Evolutionary conservation across 192 early-diverging fungal genomes (phyloP), one percentile per base, ranked within the genome.

Genomic region (Spizellomyces punctatus): DNA sequence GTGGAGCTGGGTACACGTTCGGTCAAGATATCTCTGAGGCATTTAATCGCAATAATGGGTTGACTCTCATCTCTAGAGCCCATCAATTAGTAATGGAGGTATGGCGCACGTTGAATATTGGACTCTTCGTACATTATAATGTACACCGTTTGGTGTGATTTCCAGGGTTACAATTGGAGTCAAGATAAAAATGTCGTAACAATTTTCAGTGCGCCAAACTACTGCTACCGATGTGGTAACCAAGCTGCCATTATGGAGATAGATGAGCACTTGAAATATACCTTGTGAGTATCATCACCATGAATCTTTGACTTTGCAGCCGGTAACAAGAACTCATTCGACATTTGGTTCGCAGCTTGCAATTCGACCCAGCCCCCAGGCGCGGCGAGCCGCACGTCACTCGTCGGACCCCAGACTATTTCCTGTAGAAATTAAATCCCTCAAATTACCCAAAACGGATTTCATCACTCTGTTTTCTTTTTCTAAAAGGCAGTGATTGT

Each of bases 211-310:
- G 97, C 97, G 52, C 97, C 97, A 43, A 99, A 99, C 82, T 99
- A 99, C 85, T 98, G 97, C 81, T 99, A 99, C 89, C 90, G 97
- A 54, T 99, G 97, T 75, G 97, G 97, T 58, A 99, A 99, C 79
- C 96, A 98, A 87, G 97, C 97, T 36, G 97, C 97, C 42, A 99
- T 99, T 76, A 98, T 99, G 97, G 97, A 99, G 79, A 92, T 99
- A 74, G 97, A 99, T 77, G 95, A 99, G 82, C 90, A 97, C 81
- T 84, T 99, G 83, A 98, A 98, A 88, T 98, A 98, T 81, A 96
- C 96, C 61, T 99, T 98, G 92, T 93, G 82, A 79, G 86, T 80
- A 10, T n/a, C 46, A 17, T 17, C 59, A 85, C 81, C 79, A 65
- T 85, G 55, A 95, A 96, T 78, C 97, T 96, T 61, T 42, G 22